Base-by-base conservation (phyloP, 2,329 filamentous ascomycete genomes). In the Alternaria ethzedia region DNA sequence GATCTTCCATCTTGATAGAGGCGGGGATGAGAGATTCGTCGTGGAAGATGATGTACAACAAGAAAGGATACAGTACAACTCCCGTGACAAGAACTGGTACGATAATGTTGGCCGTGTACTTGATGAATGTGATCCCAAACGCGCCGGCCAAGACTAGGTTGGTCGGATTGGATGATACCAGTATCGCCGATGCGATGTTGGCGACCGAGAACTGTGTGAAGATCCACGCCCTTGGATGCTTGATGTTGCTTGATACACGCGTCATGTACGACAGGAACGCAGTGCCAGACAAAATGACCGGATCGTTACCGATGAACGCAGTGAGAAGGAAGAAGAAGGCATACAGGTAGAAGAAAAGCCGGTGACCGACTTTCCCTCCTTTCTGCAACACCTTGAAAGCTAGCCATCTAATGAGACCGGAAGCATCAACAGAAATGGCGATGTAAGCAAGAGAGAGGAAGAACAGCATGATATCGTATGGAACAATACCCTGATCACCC, bases 231-330 rank as follows among this genome's bases (percentile, higher is more conserved):
- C 88, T 82, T 0, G 91, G 90, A 60, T 91, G 87, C 11, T 85
- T 80, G 61, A 93, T 93, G 67, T 93, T 93, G 78, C 86, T 89
- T 0, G 90, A 92, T 0, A 92, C 90, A 7, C 90, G 84, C 0
- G 90, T 93, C 89, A 93, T 91, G 77, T 93, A 93, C 3, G 90
- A 89, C 12, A 93, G 84, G 59, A 93, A 93, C 0, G 91, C 87
- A 0, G 90, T 93, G 2, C 91, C 91, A 0, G 90, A 92, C 0
- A 93, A 80, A 57, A 93, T 91, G 66, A 93, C 89, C 0, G 91
- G 90, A 67, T 93, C 91, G 62, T 93, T 93, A 8, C 91, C 91
- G 54, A 93, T 89, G 69, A 90, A 90, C 71, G 82, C 87, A 2
- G 89, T 89, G 1, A 93, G 78, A 5, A 77, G 75, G 66, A 92